phyloP scores from a whole-genome alignment of 805 yeast species.

The Lipomyces chichibuensis region DNA sequence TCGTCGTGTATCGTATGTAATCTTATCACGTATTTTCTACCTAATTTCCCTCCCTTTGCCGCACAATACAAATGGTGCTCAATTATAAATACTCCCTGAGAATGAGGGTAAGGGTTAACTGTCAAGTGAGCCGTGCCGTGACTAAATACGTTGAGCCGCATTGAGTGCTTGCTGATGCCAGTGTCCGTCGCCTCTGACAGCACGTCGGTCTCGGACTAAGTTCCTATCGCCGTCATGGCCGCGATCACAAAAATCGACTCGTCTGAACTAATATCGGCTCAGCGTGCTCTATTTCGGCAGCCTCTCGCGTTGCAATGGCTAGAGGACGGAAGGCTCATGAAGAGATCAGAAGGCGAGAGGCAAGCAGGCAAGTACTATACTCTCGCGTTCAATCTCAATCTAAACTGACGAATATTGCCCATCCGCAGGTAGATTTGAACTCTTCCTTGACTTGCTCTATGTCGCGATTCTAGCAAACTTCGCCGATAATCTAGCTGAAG shows the following conservation, averaged over 20 bases:
- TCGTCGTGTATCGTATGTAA: too few relatives aligned
- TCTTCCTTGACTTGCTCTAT: conserved; percentile 64
- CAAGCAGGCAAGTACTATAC: conserved; percentile 4
- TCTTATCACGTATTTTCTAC: too few relatives aligned
- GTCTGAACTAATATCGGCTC: neutral
- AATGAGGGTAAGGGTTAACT: too few relatives aligned
- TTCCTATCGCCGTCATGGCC: neutral
- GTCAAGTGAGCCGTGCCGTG: too few relatives aligned
- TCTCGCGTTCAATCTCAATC: neutral
- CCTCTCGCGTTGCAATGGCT: conserved; percentile 15
- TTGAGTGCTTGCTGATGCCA: too few relatives aligned
- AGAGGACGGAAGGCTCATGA: conserved; percentile 2
- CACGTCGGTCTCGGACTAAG: too few relatives aligned
- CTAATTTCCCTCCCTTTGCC: too few relatives aligned
- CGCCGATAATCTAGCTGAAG: conserved; percentile 57
- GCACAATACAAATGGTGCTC: too few relatives aligned
- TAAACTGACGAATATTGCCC: neutral
- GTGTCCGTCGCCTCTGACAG: too few relatives aligned
- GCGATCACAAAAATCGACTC: neutral
- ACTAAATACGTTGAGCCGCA: too few relatives aligned
- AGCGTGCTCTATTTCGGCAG: conserved; percentile 7
- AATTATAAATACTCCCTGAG: too few relatives aligned
- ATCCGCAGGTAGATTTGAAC: conserved; percentile 47
- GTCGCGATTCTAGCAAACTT: conserved; percentile 66
- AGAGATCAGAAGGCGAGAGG: conserved; percentile 7